Conservation (phyloP, 2,329 filamentous ascomycete species). For the Daldinia sp. region DNA sequence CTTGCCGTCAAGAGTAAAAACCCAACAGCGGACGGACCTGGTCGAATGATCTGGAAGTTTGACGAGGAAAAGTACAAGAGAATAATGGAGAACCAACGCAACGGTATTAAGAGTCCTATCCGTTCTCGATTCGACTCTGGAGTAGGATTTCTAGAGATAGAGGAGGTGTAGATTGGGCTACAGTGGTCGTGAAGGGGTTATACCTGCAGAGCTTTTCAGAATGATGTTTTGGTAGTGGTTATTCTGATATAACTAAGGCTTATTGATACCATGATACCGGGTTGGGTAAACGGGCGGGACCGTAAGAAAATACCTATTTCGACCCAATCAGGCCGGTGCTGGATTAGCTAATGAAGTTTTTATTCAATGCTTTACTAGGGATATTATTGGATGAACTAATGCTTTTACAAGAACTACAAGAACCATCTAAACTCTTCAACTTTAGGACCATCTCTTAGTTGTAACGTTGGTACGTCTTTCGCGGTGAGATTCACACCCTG, state of each 20-base stretch:
- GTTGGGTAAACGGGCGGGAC: neutral
- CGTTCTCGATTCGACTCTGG: conserved; percentile 48
- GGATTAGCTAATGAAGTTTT: conserved; percentile 6
- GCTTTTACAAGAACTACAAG: conserved; percentile 61
- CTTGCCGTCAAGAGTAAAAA: conserved; percentile 31
- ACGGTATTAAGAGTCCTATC: conserved; percentile 44
- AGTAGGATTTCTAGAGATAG: conserved; percentile 38
- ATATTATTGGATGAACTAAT: neutral
- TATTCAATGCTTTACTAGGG: neutral
- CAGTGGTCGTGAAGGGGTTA: neutral
- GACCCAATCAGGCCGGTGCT: neutral
- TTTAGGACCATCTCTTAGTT: conserved; percentile 66
- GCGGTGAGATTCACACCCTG: conserved; percentile 68
- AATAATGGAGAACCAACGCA: conserved; percentile 33
- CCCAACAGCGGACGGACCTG: conserved; percentile 10
- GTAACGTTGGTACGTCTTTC: conserved; percentile 67
- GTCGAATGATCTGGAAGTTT: conserved; percentile 47
- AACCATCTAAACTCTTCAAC: conserved; percentile 70
- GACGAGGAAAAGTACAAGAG: conserved; percentile 44
- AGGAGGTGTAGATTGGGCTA: conserved; percentile 15
- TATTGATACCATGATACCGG: conserved; percentile 10
- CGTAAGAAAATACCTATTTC: neutral
- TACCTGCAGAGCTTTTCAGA: neutral
- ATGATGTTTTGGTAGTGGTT: neutral
- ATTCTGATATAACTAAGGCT: neutral